phyloP scores from a whole-genome alignment of 2,329 filamentous ascomycete genomes.

The Alternaria dauci region DNA sequence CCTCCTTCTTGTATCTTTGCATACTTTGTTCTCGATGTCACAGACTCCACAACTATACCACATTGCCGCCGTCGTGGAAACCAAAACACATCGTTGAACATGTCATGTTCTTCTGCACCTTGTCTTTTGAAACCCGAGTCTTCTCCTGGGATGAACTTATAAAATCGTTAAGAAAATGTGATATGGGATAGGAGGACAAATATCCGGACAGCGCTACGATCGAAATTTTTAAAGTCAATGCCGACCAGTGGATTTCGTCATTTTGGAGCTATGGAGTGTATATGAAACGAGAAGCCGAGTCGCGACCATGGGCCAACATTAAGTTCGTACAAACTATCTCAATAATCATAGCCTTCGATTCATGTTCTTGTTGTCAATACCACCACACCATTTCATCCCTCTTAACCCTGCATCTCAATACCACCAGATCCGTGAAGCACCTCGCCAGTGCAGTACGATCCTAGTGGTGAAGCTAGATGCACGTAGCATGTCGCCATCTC shows the following conservation, averaged over 20 bases:
- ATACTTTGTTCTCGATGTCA: not conserved
- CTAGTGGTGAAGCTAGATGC: constrained; percentile 27
- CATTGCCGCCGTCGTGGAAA: not conserved
- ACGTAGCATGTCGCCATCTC: constrained; percentile 33
- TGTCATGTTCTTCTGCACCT: not conserved
- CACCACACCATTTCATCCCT: not conserved
- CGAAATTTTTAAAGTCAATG: not conserved
- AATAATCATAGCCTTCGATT: not conserved
- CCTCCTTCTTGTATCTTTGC: no score
- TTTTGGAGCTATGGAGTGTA: no score
- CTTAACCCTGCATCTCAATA: constrained; percentile 31
- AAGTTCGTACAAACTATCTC: not conserved
- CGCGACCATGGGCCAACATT: not conserved
- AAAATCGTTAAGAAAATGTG: not conserved
- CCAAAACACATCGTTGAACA: not conserved
- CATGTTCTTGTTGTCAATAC: not conserved
- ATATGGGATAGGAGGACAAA: rapidly evolving
- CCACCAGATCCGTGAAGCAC: constrained; percentile 28
- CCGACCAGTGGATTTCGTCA: rapidly evolving
- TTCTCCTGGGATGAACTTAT: not conserved
- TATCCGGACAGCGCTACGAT: no score
- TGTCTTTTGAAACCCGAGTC: not conserved
- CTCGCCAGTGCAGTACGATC: constrained; percentile 31
- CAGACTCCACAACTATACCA: not conserved
- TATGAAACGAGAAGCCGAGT: no score